These are phyloP conservation scores for Trifolium pratense DNA, from an alignment of 306 rosid genomes.

Conservation along the genomic window DNA sequence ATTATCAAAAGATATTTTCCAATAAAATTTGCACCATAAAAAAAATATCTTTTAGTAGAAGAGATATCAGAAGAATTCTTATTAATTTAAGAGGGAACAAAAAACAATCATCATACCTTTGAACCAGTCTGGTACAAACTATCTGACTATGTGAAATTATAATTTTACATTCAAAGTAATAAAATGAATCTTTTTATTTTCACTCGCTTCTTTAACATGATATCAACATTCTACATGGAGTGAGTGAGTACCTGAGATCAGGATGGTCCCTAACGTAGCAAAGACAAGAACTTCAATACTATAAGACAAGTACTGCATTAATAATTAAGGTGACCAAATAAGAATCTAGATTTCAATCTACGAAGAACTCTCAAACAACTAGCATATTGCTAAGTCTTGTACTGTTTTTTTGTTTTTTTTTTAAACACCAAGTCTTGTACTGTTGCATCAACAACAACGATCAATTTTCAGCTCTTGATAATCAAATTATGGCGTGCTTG, in stretches of 20 bases:
- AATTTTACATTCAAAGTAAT: too few relatives aligned
- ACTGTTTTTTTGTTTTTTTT: too few relatives aligned
- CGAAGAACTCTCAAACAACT: neutral
- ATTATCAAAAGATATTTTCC: too few relatives aligned
- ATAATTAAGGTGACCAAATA: neutral
- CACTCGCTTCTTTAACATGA: too few relatives aligned
- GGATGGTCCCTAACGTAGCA: constrained; percentile 1
- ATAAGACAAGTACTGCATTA: neutral
- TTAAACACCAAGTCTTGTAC: neutral
- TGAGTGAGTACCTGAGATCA: neutral
- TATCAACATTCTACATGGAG: neutral
- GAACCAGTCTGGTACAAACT: too few relatives aligned
- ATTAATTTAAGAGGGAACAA: too few relatives aligned
- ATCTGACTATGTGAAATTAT: too few relatives aligned
- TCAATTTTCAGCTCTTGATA: neutral
- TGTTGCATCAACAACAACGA: neutral
- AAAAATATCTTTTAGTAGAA: too few relatives aligned
- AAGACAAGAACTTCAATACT: neutral
- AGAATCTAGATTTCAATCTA: neutral
- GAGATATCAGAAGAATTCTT: too few relatives aligned
- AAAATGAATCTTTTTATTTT: too few relatives aligned
- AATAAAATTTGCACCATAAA: too few relatives aligned
- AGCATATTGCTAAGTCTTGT: neutral
- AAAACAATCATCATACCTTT: too few relatives aligned
- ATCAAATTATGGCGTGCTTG: neutral